Percentiles rank a stretch among this genome's conserved stretches.
phyloP scores from a whole-genome alignment of 345 rosid genomes.

The Ceriops zippeliana region DNA sequence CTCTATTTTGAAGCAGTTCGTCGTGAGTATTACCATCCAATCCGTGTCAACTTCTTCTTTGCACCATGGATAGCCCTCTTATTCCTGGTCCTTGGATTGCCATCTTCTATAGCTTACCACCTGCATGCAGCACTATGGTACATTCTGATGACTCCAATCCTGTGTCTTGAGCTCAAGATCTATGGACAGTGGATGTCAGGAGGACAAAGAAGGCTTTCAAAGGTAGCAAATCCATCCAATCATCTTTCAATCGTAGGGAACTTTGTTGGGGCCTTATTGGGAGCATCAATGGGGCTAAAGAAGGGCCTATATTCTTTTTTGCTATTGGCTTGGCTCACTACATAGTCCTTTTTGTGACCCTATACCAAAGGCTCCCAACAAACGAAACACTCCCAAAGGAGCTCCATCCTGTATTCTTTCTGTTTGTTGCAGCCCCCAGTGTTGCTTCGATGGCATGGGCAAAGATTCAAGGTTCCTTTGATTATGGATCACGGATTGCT shows the following conservation, averaged over 20 bases:
- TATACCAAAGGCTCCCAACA: slow-evolving; percentile 89
- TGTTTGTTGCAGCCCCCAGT: slow-evolving; percentile 87
- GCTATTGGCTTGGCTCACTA: slow-evolving; percentile 85
- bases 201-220: slow-evolving; percentile 80
- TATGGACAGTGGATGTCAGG: slow-evolving; percentile 99
- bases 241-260: slow-evolving; percentile 83
- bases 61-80: slow-evolving; percentile 83
- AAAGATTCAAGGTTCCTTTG: slow-evolving; percentile 62
- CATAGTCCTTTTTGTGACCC: slow-evolving; percentile 78
- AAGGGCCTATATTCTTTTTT: slow-evolving; percentile 91
- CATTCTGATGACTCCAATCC: slow-evolving; percentile 72
- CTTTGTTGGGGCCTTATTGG: slow-evolving; percentile 83
- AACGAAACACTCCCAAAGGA: slow-evolving; percentile 84
- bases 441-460: slow-evolving; percentile 96
- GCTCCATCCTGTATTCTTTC: slow-evolving; percentile 92
- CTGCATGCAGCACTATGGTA: slow-evolving; percentile 66
- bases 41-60: slow-evolving; percentile 90
- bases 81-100: slow-evolving; percentile 71
- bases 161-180: slow-evolving; percentile 70
- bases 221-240: slow-evolving; percentile 90
- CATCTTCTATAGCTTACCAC: slow-evolving; percentile 40
- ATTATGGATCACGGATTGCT: slow-evolving; percentile 63
- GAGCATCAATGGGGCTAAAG: slow-evolving; percentile 88
- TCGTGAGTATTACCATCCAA: slow-evolving; percentile 78
- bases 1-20: slow-evolving; percentile 86